Conservation (phyloP, 2,329 filamentous ascomycete genomes). For the Aschersonia sp. region DNA sequence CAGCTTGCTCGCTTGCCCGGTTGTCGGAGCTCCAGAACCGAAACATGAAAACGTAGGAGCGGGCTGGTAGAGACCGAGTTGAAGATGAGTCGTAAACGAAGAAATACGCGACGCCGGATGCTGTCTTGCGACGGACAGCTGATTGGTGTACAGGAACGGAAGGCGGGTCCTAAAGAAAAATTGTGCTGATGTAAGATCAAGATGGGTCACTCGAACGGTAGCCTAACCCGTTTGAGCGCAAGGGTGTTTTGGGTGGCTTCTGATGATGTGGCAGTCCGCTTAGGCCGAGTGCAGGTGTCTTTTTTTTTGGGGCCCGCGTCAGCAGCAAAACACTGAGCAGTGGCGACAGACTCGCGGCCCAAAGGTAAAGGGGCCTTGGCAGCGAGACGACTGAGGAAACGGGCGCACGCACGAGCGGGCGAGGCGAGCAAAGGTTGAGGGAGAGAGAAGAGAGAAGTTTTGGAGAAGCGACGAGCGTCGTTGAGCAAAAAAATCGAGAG, state of each 20-base stretch:
- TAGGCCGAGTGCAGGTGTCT: conserved; percentile 9
- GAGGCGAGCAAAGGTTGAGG: conserved; percentile 2
- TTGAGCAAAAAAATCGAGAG: conserved; percentile 21
- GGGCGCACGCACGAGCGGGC: conserved; percentile 1
- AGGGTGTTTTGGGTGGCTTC: background rate
- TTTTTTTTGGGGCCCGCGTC: background rate
- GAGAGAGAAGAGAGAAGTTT: background rate
- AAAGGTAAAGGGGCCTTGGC: background rate
- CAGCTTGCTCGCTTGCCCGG: conserved; percentile 39
- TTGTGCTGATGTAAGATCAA: conserved; percentile 19
- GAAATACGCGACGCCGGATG: conserved; percentile 3
- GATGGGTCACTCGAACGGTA: background rate
- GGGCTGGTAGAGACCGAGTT: conserved; percentile 8
- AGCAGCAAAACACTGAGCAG: conserved; percentile 3
- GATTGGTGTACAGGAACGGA: background rate
- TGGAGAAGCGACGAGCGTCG: background rate
- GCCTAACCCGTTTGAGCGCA: background rate
- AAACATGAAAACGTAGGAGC: conserved; percentile 39
- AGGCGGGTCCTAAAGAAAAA: background rate
- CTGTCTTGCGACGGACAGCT: conserved; percentile 4
- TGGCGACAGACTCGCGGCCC: conserved; percentile 1
- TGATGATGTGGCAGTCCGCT: conserved; percentile 6
- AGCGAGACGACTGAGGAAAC: conserved; percentile 1
- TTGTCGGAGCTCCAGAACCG: conserved; percentile 45
- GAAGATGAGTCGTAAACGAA: conserved; percentile 7